Conservation (phyloP, 1,284 basidiomycete genomes). For the Hemileia vastatrix region DNA sequence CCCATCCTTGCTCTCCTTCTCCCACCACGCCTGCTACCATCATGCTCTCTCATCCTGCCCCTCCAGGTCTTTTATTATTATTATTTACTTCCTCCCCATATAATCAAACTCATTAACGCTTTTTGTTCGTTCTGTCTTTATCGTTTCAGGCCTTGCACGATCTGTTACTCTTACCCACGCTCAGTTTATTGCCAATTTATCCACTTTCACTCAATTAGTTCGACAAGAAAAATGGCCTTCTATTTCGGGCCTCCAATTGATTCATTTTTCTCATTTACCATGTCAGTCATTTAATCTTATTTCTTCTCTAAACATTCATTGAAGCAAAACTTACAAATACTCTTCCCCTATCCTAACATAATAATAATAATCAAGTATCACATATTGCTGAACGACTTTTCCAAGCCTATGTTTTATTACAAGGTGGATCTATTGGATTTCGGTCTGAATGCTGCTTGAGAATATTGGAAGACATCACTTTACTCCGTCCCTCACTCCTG, state of each 20-base stretch:
- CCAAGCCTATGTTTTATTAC: constrained; percentile 9
- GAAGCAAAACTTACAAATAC: background rate
- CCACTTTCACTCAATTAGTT: constrained; percentile 3
- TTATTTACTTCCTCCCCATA: background rate
- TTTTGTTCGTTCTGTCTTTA: too few species aligned
- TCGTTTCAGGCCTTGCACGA: background rate
- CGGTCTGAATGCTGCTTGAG: background rate
- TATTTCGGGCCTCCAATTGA: constrained; percentile 5
- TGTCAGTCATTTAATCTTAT: constrained; percentile 7
- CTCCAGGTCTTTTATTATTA: background rate
- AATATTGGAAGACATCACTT: constrained; percentile 12
- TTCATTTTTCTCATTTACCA: constrained; percentile 21
- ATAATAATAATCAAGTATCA: background rate
- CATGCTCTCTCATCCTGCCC: background rate
- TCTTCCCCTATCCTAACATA: background rate
- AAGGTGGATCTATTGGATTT: constrained; percentile 17
- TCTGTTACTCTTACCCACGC: constrained; percentile 3
- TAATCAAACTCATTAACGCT: background rate
- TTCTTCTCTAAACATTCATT: background rate
- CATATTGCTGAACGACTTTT: constrained; percentile 19
- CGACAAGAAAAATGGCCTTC: background rate
- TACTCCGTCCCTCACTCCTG: constrained; percentile 11
- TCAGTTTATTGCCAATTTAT: constrained; percentile 18
- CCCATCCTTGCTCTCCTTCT: background rate
- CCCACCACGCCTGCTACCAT: background rate